phyloP scores from a whole-genome alignment of 192 early-diverging fungal genomes.

The Entomortierella lignicola region DNA sequence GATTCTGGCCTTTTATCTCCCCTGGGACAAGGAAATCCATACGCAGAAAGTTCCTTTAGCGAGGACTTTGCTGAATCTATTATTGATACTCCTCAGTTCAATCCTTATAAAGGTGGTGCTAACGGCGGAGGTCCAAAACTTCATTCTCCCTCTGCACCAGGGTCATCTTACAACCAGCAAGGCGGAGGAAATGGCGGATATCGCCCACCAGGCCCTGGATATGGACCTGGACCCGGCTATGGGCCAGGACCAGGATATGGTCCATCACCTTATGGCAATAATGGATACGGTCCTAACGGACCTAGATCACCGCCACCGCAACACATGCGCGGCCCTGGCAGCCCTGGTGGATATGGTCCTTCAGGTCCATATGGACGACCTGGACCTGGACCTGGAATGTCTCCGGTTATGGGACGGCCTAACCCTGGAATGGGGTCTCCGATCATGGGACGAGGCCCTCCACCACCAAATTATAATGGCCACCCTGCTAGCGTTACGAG shows the following conservation, averaged over 20 bases:
- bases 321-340: background rate
- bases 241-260: conserved; percentile 4
- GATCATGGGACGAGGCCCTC: conserved; percentile 3
- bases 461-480: conserved; percentile 8
- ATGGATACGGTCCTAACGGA: background rate
- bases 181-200: no score
- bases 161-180: background rate
- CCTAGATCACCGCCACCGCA: background rate
- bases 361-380: background rate
- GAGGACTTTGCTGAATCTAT: conserved; percentile 23
- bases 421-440: conserved; percentile 2
- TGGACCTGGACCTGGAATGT: background rate
- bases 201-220: background rate
- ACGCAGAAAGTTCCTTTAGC: conserved; percentile 32
- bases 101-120: background rate
- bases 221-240: background rate
- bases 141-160: conserved; percentile 2
- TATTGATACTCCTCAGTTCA: background rate
- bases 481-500: conserved; percentile 9
- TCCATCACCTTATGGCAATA: background rate
- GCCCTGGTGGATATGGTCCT: background rate
- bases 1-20: conserved; percentile 24
- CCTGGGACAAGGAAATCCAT: conserved; percentile 22
- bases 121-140: background rate
- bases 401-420: background rate